phyloP scores from a whole-genome alignment of 106 monocot genomes.

The Triglochin maritima region DNA sequence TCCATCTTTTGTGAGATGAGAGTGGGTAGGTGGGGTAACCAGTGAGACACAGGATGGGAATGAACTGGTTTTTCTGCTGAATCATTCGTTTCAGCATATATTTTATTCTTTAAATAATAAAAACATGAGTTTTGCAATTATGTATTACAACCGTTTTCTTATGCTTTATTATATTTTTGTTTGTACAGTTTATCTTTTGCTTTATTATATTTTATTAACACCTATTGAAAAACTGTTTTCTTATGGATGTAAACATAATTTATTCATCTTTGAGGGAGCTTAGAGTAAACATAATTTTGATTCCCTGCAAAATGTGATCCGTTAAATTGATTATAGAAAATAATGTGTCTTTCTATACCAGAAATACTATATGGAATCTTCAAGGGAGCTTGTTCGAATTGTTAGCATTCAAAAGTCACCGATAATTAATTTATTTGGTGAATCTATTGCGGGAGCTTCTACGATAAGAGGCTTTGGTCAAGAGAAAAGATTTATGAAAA shows the following conservation, averaged over 20 bases:
- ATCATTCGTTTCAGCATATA: no score
- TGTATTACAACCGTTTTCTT: no score
- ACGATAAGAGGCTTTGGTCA: slow-evolving; percentile 96
- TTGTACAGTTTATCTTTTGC: background rate
- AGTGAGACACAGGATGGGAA: no score
- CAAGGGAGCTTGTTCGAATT: slow-evolving; percentile 86
- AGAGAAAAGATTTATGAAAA: slow-evolving; percentile 97
- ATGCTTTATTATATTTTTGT: no score
- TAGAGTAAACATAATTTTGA: no score
- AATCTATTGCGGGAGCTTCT: slow-evolving; percentile 95
- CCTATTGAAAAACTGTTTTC: background rate
- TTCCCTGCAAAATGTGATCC: no score
- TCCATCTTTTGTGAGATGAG: no score
- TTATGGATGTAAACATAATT: background rate
- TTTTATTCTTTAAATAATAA: no score
- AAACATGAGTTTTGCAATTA: no score
- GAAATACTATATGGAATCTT: slow-evolving; percentile 99
- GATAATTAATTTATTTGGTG: slow-evolving; percentile 85
- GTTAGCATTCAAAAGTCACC: slow-evolving; percentile 97
- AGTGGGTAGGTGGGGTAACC: no score
- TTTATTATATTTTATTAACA: background rate
- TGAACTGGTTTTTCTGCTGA: no score
- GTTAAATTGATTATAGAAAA: no score
- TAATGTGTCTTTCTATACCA: slow-evolving; percentile 6
- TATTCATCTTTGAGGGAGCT: slow-evolving; percentile 1